A percentile compares a stretch with the other conserved stretches of the same genome.
phyloP scores from a whole-genome alignment of 2,329 filamentous ascomycete genomes.

The Fusarium sp. region DNA sequence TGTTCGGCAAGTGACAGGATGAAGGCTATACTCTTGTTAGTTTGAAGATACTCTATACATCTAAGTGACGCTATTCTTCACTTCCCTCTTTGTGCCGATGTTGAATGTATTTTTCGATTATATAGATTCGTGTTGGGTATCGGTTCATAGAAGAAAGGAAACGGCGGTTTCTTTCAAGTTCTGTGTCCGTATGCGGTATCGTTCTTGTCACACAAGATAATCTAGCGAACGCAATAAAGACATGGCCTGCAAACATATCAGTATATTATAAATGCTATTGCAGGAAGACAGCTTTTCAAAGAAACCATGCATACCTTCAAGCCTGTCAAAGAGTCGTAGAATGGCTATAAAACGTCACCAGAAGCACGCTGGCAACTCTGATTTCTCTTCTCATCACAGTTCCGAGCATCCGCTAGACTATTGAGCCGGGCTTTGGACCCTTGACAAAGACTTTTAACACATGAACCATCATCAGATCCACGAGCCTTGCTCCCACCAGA shows the following conservation, averaged over 20 bases:
- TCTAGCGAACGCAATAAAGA: background rate
- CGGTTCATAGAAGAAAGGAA: background rate
- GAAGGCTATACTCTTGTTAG: conserved; percentile 4
- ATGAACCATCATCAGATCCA: background rate
- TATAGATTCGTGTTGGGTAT: no score
- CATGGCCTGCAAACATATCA: background rate
- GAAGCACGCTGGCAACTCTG: background rate
- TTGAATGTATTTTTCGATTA: rapidly evolving
- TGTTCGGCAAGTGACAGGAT: background rate
- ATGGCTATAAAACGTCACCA: background rate
- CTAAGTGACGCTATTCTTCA: background rate
- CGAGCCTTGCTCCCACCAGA: rapidly evolving
- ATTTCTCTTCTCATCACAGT: background rate
- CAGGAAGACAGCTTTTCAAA: background rate
- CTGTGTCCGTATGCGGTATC: background rate
- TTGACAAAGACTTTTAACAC: background rate
- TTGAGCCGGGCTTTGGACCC: background rate
- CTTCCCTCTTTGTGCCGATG: background rate
- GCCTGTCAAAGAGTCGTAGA: background rate
- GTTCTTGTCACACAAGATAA: background rate
- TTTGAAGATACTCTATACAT: background rate
- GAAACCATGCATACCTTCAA: background rate
- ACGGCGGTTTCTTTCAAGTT: background rate
- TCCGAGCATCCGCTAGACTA: background rate
- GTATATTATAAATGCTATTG: background rate